phyloP scores from a whole-genome alignment of 306 rosid species.

The Citrullus amarus region DNA sequence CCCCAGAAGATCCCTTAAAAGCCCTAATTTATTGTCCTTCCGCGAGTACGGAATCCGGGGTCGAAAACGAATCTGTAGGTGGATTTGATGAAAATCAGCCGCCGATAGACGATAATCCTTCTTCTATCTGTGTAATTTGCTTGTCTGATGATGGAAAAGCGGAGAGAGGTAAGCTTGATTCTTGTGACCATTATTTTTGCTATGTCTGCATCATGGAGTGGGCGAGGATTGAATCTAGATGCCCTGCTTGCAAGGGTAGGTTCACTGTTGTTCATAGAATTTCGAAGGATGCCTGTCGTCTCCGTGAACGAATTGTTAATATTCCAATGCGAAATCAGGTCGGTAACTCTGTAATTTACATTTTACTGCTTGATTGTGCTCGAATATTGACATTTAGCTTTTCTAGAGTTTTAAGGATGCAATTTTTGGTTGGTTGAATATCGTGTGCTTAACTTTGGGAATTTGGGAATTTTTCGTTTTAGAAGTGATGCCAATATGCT shows the following conservation, averaged over 20 bases:
- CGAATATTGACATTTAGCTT: not conserved
- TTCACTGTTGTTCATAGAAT: slow-evolving; percentile 44
- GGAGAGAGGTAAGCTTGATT: slow-evolving; percentile 52
- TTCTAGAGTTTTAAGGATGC: not conserved
- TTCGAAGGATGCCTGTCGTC: slow-evolving; percentile 22
- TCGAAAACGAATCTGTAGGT: not conserved
- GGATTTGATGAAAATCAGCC: not conserved
- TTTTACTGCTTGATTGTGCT: not conserved
- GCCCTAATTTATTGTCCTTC: slow-evolving; percentile 3
- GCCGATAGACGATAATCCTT: slow-evolving; percentile 1
- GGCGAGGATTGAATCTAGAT: slow-evolving; percentile 69
- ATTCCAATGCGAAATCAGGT: slow-evolving; percentile 70
- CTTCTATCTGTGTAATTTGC: slow-evolving; percentile 50
- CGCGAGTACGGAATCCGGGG: not conserved
- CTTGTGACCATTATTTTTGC: slow-evolving; percentile 70
- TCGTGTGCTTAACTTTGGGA: not conserved
- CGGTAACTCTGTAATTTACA: not conserved
- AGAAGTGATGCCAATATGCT: not conserved
- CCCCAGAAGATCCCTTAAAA: slow-evolving; percentile 35
- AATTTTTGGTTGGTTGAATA: not conserved
- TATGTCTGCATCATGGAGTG: slow-evolving; percentile 74
- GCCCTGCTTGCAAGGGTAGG: slow-evolving; percentile 74
- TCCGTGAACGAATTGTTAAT: slow-evolving; percentile 31
- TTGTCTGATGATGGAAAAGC: slow-evolving; percentile 28
- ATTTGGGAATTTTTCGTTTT: not conserved